A percentile compares a stretch with the other conserved stretches of the same genome.
Conservation (phyloP, 106 monocot species). For the Narthecium ossifragum region DNA sequence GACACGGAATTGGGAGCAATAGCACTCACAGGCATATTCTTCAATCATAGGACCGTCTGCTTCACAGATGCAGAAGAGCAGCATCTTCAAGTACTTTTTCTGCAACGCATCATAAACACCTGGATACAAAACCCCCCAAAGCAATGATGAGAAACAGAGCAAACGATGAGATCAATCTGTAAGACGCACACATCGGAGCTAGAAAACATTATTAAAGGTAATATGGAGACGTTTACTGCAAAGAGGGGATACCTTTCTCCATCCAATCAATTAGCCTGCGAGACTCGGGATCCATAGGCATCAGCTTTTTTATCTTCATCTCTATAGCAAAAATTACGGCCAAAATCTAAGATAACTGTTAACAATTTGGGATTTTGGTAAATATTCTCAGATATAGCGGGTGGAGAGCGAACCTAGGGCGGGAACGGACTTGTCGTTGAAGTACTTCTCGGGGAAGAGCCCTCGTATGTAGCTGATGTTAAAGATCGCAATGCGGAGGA, state of each 20-base stretch:
- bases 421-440: slow-evolving; percentile 93
- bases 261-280: slow-evolving; percentile 97
- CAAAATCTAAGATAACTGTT: neutral
- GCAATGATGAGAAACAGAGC: neutral
- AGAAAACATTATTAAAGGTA: neutral
- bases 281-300: slow-evolving; percentile 90
- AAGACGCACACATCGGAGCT: too few relatives aligned
- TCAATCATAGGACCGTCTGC: slow-evolving; percentile 93
- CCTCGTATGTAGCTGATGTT: slow-evolving; percentile 99
- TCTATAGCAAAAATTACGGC: slow-evolving; percentile 26
- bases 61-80: slow-evolving; percentile 93
- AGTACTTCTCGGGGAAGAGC: slow-evolving; percentile 94
- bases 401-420: slow-evolving; percentile 56
- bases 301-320: slow-evolving; percentile 99
- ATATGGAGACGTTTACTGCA: neutral
- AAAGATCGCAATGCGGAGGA: slow-evolving; percentile 92
- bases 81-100: slow-evolving; percentile 95
- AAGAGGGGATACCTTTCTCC: slow-evolving; percentile 73
- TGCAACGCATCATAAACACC: slow-evolving; percentile 97
- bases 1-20: too few relatives aligned
- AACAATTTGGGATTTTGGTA: neutral
- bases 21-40: slow-evolving; percentile 80
- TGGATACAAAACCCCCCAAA: slow-evolving; percentile 8
- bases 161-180: neutral
- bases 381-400: neutral